phyloP scores from a whole-genome alignment of 2,329 filamentous ascomycete species.

The Coniosporium tulheliwenetii region DNA sequence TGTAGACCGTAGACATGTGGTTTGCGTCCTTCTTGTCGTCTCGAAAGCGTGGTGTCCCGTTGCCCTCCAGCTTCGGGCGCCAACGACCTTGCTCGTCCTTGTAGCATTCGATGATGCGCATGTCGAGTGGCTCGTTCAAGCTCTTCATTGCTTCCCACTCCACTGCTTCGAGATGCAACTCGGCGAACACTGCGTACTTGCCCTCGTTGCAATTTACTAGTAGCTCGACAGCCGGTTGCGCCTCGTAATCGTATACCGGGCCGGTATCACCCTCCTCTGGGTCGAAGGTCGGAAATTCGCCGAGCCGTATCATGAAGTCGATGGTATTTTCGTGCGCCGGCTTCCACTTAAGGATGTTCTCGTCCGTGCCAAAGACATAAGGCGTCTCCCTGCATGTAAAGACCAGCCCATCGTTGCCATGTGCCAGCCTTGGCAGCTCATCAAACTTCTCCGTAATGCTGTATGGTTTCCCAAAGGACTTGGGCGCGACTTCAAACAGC shows the following conservation, averaged over 20 bases:
- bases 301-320: conserved; percentile 69
- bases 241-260: conserved; percentile 49
- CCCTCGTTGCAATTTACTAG: conserved; percentile 51
- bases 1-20: conserved; percentile 68
- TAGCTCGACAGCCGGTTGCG: conserved; percentile 57
- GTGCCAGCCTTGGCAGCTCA: conserved; percentile 65
- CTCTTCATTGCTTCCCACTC: conserved; percentile 78
- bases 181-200: conserved; percentile 49
- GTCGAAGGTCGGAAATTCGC: conserved; percentile 54
- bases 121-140: conserved; percentile 60
- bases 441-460: conserved; percentile 86
- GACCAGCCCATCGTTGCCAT: conserved; percentile 93
- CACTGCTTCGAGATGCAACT: conserved; percentile 51
- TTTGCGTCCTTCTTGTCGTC: conserved; percentile 91
- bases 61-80: conserved; percentile 46
- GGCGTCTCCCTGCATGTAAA: conserved; percentile 85
- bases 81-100: conserved; percentile 61
- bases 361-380: conserved; percentile 83
- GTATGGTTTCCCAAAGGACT: conserved; percentile 80
- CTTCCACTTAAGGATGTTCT: conserved; percentile 96
- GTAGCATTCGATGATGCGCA: conserved; percentile 80
- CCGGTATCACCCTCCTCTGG: conserved; percentile 30
- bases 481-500: conserved; percentile 72
- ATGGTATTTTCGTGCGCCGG: conserved; percentile 88
- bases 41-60: conserved; percentile 55